Evolutionary conservation across 2,329 filamentous ascomycete species (phyloP), one percentile per base, ranked within the genome.

Genomic region (Botrytis galanthina): DNA sequence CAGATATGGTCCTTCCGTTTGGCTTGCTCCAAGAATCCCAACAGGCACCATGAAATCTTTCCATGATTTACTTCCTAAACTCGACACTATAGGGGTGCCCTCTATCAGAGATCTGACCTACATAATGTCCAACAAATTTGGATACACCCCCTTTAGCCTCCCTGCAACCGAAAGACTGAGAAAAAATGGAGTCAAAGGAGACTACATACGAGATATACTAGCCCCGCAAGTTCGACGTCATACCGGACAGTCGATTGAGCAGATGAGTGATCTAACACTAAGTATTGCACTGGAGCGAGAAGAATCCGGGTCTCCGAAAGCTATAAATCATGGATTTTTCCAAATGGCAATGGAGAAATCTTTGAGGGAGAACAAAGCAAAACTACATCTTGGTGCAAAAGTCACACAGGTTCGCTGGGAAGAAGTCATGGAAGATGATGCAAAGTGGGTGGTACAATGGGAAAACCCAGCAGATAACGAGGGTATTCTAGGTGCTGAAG

Each of bases 161-260:
- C 32, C 57, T 9, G 69, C 69, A 8, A 32, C 6, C 22, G 8
- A 39, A 29, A 48, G 60, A 18, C 22, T 72, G 6, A 12, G 14
- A 7, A 72, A 29, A 44, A 72, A 72, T 12, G 70, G 60, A 54
- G 57, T 72, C 6, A n/a, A 26, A 48, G n/a, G 37, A 8, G 10
- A 7, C 2, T 72, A 72, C 6, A 46, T 44, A 51, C 46, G 29
- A 32, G 61, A 72, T 35, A 66, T 72, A 42, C 42, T 72, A 42
- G 60, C 70, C 42, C 70, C 70, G 0, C 70, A 72, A 66, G 60
- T 72, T 32, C 46, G 70, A 7, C 70, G 60, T 16, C 70, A 72
- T 37, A 72, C 60, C 1, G 70, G 61, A 32, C 70, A 72, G 64
- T 29, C 29, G 20, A n/a, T 72, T 29, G 35, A 39, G 4, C 32